Evolutionary conservation across 164 flowering plant genomes (phyloP).

Genomic region (Akebia trifoliata): DNA sequence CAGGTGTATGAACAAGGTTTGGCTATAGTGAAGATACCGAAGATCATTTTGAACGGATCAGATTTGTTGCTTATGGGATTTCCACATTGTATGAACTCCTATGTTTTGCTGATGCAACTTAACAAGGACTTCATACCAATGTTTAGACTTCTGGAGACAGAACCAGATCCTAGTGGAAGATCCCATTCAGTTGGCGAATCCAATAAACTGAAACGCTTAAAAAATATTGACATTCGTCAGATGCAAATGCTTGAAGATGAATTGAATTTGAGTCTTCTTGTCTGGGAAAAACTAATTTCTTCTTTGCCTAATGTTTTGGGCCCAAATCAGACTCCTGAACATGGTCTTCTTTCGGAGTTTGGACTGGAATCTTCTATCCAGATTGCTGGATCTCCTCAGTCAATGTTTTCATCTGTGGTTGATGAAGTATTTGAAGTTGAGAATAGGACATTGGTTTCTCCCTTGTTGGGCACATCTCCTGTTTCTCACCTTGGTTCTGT

Average conservation of each 20-base stretch:
- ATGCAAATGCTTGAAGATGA: constrained; percentile 84
- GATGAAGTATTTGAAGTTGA: constrained; percentile 90
- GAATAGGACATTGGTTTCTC: constrained; percentile 48
- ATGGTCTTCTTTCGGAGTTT: constrained; percentile 45
- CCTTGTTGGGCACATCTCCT: constrained; percentile 35
- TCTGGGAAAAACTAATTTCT: constrained; percentile 36
- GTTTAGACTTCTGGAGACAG: constrained; percentile 68
- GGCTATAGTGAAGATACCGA: constrained; percentile 56
- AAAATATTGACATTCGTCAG: constrained; percentile 62
- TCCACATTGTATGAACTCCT: constrained; percentile 80
- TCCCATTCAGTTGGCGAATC: constrained; percentile 36
- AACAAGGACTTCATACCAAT: constrained; percentile 81
- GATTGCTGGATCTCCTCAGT: constrained; percentile 29
- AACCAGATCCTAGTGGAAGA: constrained; percentile 48
- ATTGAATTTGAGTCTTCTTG: constrained; percentile 62
- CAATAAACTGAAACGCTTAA: constrained; percentile 47
- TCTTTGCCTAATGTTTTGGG: constrained; percentile 35
- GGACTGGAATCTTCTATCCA: constrained; percentile 38
- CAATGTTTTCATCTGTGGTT: constrained; percentile 71
- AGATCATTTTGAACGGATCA: constrained; percentile 51
- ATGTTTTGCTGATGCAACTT: constrained; percentile 80
- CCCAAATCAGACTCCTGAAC: constrained; percentile 41
- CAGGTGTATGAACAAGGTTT: constrained; percentile 86
- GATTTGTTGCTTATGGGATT: constrained; percentile 74
- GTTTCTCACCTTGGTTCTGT: constrained; percentile 45